Base-by-base conservation (phyloP, 805 yeast genomes). In the Cyberlindnera lachancei region DNA sequence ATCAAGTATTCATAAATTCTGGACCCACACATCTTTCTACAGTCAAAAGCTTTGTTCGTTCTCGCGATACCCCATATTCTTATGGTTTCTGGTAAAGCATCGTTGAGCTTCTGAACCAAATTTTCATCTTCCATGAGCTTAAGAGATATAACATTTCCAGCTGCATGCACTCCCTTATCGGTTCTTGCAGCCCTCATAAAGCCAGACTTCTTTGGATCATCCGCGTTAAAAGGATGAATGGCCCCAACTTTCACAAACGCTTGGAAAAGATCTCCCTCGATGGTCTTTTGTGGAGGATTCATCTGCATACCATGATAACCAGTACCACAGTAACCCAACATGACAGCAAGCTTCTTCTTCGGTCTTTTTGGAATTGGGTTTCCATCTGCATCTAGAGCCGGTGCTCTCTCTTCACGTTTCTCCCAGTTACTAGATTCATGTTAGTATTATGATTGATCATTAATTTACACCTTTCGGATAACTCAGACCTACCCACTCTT, bases 111-210 rank as follows among this genome's bases (percentile, higher is more conserved):
- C 28, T 68, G 66, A 5, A 46, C 21, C 31, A 86, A 70, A 34
- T 85, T 79, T 11, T 68, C 74, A 48, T 88, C 95, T 52, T 86
- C 95, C 33, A 85, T 68, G 66, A 88, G 60, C 54, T 88, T 88
- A 45, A 82, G 64, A 12, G 94, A 80, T 27, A 90, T 72, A 15
- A 87, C 86, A 55, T 88, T 88, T 18, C 96, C 96, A 3, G 96
- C 95, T 10, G 97, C 96, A 59, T 88, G 97, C 16, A 88, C 97
- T 39, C 96, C 97, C 58, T 90, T 90, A 57, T 88, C 97, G 4
- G 90, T 81, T 61, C 90, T 68, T 5, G 90, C 90, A 32, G 88
- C 85, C 56, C 92, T 68, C 84, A 78, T 79, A 52, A 90, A 83
- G 0, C 92, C 87, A 33, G 77, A 73, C 53, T 88, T 88, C 53